Base-by-base conservation (phyloP, 2,329 filamentous ascomycete species). In the Chlorencoelia australis region DNA sequence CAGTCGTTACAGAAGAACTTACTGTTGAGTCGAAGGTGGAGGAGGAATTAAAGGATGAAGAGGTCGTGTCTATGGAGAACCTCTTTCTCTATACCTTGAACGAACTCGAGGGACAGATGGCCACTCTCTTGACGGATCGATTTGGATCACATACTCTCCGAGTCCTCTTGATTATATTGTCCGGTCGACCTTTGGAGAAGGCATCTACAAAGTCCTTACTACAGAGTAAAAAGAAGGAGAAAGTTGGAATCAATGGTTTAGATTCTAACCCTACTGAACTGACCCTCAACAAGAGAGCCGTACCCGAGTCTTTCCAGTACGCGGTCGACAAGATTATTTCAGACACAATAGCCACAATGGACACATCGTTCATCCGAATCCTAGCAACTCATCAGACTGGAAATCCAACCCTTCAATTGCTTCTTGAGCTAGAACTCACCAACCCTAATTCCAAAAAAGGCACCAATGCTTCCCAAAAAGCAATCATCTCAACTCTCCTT, bases 131-230 rank as follows among this genome's bases (percentile, higher is more conserved):
- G 53, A 94, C 39, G 26, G 86, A 96, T 56, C 63, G 68, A 31
- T 96, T 94, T 55, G 91, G 87, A 4, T 96, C 91, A 0, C 91
- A 98, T 55, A 82, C 85, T 0, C 68, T 98, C 28, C 77, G 91
- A 31, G 84, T 94, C 0, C 69, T 98, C 7, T 67, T 98, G 1
- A 66, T 95, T 3, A 78, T 96, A 1, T 67, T 98, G 4, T 84
- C 89, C 0, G 91, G 91, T 5, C 73, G 84, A 41, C 79, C 88
- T 0, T 64, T 95, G 4, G 77, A 86, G 40, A 75, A 81, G 39
- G 63, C 71, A 0, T 71, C 78, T 1, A 77, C 72, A 16, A 79
- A 79, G 56, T 78, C 79, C 1, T 64, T 94, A n/a, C 62, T 95
- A 30, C 84, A 89, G 56, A 94, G 89, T 67, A 88, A 85, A 60